Conservation (phyloP, 257 asterid species). For the Capsicum baccatum region DNA sequence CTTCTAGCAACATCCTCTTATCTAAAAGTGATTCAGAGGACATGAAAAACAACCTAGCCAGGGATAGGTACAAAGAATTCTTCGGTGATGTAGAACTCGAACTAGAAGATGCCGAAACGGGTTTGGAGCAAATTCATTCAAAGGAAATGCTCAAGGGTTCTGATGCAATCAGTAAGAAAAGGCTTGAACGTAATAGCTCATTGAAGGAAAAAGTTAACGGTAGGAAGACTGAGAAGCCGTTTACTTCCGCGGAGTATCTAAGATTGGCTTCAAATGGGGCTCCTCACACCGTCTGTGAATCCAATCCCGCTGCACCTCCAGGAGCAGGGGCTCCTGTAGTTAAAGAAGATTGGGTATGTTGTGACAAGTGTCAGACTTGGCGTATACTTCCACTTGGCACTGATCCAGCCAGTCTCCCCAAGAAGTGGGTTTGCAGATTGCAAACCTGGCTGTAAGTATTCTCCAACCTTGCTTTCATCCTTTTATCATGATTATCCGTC, state of each 20-base stretch:
- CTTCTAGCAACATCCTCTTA: constrained; percentile 37
- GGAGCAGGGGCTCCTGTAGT: constrained; percentile 61
- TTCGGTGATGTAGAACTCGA: constrained; percentile 81
- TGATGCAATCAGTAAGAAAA: constrained; percentile 49
- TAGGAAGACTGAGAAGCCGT: constrained; percentile 50
- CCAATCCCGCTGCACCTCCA: constrained; percentile 55
- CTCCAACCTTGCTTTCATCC: constrained; percentile 18
- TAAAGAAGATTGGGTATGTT: constrained; percentile 87
- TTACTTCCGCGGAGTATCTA: constrained; percentile 43
- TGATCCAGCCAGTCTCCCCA: constrained; percentile 82
- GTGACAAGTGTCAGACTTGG: constrained; percentile 90
- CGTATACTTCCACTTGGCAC: constrained; percentile 93
- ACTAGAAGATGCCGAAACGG: constrained; percentile 63
- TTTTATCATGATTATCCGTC: constrained; percentile 24
- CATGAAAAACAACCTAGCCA: constrained; percentile 53
- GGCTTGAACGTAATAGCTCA: constrained; percentile 44
- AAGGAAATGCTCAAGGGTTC: constrained; percentile 51
- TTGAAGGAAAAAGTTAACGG: constrained; percentile 51
- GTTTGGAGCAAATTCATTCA: constrained; percentile 60
- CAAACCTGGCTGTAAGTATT: constrained; percentile 97
- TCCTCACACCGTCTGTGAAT: constrained; percentile 52
- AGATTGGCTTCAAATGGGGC: constrained; percentile 48
- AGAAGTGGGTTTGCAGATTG: constrained; percentile 94
- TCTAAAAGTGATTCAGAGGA: constrained; percentile 57
- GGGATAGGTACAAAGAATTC: constrained; percentile 70